Base-by-base conservation (phyloP, 495 filamentous ascomycete species). In the Neurospora sp. region DNA sequence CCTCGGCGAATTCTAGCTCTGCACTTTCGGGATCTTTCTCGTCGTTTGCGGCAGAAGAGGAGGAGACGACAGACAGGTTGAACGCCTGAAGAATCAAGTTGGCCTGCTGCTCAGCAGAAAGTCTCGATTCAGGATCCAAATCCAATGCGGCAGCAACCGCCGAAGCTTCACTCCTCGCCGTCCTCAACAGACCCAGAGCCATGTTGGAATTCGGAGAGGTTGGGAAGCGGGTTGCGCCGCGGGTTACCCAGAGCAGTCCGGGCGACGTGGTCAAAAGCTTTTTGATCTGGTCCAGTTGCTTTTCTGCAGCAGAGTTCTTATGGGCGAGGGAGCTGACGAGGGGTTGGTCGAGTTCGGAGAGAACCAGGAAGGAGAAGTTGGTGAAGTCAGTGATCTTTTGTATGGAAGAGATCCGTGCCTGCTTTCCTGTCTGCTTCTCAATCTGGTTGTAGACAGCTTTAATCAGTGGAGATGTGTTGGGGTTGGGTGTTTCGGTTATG, bases 181-280 rank as follows among this genome's bases (percentile, higher is more conserved):
- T 82, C 24, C 83, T 79, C n/a, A 83, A 72, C 31, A 84, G 48
- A 31, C 83, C 83, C 19, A 82, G 71, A 28, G 80, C 79, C 79
- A 84, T 79, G 73, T 79, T 83, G 34, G 74, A 73, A 17, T 80
- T 76, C 28, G 84, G 83, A 2, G 74, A 78, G 13, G 74, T 79
- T 38, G 79, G 72, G 71, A 80, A 78, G 15, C 79, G 79, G 5
- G 76, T 81, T n/a, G 82, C 82, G 19, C 84, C 82, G 24, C 77
- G 79, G 37, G 83, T 84, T 15, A 84, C 80, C 83, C 83, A 84
- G 40, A 85, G 36, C 24, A 85, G 70, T 3, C 83, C 82, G 0
- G 75, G 72, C 0, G 82, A 74, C 24, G n/a, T 70, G 21, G 80
- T 81, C 39, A 89, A 75, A 2, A 85, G 79, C 7, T 78, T 77